Base-by-base conservation (phyloP, 1,284 basidiomycete genomes). In the Paramarasmius palmivorus region DNA sequence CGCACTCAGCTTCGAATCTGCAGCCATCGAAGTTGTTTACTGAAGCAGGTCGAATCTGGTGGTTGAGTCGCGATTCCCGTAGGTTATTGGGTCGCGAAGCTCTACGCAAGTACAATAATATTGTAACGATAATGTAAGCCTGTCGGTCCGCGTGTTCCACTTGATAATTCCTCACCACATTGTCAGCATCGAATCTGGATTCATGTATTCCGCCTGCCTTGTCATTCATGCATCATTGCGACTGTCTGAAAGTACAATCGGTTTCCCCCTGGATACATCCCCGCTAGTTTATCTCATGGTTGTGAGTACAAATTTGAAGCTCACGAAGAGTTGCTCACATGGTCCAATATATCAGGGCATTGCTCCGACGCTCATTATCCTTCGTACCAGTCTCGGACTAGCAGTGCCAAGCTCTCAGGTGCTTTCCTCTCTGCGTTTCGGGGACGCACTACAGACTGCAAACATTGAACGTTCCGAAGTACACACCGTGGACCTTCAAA, bases 1-100 rank as follows among this genome's bases (percentile, higher is more conserved):
- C 39, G 20, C 2, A 3, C 8, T 9, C 17, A 6, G 23, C 20
- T 25, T 23, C 8, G n/a, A n/a, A n/a, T 25, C 20, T 20, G 14
- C 4, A 23, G 9, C 32, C 34, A n/a, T 9, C 32, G 25, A 20
- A 37, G 5, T 50, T 6, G 34, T 50, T 38, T 14, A n/a, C n/a
- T 8, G 39, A 19, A 50, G 49, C 49, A n/a, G 49, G 49, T 17
- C 49, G 49, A 4, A 50, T 50, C 15, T 50, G 49, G 49, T 41
- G 49, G 49, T 22, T 41, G 4, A 39, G 38, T n/a, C 17, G 37
- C 14, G 37, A 50, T 26, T 12, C 19, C 25, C 9, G 12, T 9
- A 20, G 20, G 10, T 6, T 50, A 25, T 32, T 19, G 49, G 17
- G 25, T 4, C 25, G 38, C 8, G 34, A 29, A 15, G 17, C 41